Evolutionary conservation across 2,329 filamentous ascomycete species (phyloP).

Genomic region (Epichloe bromicola): DNA sequence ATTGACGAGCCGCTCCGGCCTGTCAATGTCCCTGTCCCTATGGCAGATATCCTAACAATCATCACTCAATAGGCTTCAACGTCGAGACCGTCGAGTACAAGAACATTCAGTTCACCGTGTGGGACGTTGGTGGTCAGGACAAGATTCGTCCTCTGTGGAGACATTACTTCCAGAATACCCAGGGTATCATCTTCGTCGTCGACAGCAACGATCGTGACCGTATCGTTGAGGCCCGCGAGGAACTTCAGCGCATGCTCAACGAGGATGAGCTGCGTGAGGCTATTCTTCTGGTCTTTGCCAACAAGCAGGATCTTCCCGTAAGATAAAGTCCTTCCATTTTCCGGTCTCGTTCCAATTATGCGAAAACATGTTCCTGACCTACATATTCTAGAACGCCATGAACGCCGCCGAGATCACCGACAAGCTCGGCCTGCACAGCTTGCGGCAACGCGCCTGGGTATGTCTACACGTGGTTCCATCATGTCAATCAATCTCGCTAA

Average conservation of each 20-base stretch:
- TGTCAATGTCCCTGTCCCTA: not conserved
- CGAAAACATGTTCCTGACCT: constrained; percentile 5
- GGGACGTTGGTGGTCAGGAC: constrained; percentile 99
- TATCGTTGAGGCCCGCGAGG: constrained; percentile 91
- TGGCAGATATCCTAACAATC: constrained; percentile 3
- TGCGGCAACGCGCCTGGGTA: constrained; percentile 99
- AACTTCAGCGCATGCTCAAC: constrained; percentile 96
- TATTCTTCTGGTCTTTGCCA: constrained; percentile 92
- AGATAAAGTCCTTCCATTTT: constrained; percentile 25
- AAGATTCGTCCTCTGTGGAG: constrained; percentile 99
- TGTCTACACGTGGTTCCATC: constrained; percentile 24
- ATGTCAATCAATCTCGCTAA: constrained; percentile 3
- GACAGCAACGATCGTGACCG: constrained; percentile 98
- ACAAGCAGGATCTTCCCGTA: constrained; percentile 99
- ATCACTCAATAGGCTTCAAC: constrained; percentile 65
- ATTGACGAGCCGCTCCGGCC: not conserved
- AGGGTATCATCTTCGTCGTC: constrained; percentile 99
- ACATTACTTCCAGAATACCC: constrained; percentile 99
- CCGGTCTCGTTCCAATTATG: not conserved
- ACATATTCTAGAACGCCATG: constrained; percentile 73
- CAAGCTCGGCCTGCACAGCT: constrained; percentile 97
- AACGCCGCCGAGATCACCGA: constrained; percentile 99
- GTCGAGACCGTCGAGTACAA: constrained; percentile 99
- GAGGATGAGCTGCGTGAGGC: constrained; percentile 98
- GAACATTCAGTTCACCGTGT: constrained; percentile 99